phyloP scores from a whole-genome alignment of 2,329 filamentous ascomycete genomes.

The Colletotrichum liriopes region DNA sequence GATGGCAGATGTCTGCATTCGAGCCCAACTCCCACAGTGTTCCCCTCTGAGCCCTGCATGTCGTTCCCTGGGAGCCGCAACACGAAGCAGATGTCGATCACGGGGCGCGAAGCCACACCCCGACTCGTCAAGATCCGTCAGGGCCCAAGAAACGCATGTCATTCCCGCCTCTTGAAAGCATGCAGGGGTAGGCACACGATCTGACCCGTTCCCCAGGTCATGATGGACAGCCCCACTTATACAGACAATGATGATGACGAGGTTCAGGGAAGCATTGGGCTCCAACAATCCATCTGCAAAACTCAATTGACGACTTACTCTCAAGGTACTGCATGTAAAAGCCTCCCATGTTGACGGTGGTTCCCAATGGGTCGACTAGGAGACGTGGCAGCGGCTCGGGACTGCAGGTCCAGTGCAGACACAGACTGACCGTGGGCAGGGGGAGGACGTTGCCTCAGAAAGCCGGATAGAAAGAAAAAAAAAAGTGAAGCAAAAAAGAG shows the following conservation, averaged over 20 bases:
- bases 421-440: constrained; percentile 22
- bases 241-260: constrained; percentile 34
- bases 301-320: constrained; percentile 71
- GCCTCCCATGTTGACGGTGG: constrained; percentile 68
- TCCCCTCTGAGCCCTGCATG: not conserved
- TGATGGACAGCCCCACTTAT: constrained; percentile 39
- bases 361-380: constrained; percentile 47
- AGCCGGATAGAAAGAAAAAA: constrained; percentile 7
- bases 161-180: constrained; percentile 49
- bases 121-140: constrained; percentile 25
- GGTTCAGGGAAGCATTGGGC: constrained; percentile 41
- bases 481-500: constrained; percentile 42
- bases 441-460: constrained; percentile 32
- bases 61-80: constrained; percentile 33
- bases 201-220: constrained; percentile 38
- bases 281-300: constrained; percentile 28
- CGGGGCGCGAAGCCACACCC: constrained; percentile 13
- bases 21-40: constrained; percentile 50
- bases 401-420: constrained; percentile 28
- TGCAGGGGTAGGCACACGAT: constrained; percentile 50
- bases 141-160: constrained; percentile 43
- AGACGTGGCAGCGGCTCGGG: constrained; percentile 13
- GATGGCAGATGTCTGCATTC: constrained; percentile 51
- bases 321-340: constrained; percentile 83
- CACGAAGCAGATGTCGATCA: constrained; percentile 25